phyloP scores from a whole-genome alignment of 208 protist species.

The Porcisia hertigi region DNA sequence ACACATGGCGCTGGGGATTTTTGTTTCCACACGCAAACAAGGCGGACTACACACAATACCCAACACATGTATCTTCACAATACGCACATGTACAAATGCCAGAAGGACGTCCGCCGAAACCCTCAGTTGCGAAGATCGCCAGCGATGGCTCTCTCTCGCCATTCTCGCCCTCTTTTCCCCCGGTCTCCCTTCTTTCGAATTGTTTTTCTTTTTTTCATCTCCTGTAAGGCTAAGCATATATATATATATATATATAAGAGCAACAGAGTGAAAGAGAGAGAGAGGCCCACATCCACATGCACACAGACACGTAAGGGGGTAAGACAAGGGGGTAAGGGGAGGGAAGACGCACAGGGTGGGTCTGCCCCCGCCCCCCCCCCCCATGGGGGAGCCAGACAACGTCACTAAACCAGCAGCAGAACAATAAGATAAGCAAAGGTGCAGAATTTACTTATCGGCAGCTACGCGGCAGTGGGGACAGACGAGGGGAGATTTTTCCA shows the following conservation, averaged over 20 bases:
- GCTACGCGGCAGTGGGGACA: not conserved
- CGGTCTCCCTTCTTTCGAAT: not conserved
- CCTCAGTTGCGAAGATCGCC: not conserved
- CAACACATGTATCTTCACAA: no score
- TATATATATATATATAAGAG: no score
- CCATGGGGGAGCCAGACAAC: not conserved
- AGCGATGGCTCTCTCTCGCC: not conserved
- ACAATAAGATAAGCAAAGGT: not conserved
- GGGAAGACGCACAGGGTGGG: not conserved
- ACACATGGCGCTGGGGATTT: no score
- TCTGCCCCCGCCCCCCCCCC: no score
- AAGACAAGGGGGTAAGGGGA: no score
- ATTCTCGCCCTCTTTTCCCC: not conserved
- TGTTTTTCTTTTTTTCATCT: not conserved
- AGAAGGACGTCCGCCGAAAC: not conserved
- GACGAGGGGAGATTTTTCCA: constrained; percentile 34
- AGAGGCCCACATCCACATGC: not conserved
- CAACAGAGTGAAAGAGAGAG: not conserved
- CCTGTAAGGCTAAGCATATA: not conserved
- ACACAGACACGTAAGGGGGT: not conserved
- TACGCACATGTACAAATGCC: not conserved
- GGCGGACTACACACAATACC: no score
- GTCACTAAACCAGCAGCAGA: not conserved
- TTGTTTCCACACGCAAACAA: no score
- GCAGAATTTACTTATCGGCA: no score